Percentiles rank a stretch among this genome's conserved stretches.
phyloP scores from a whole-genome alignment of 2,329 filamentous ascomycete species.

The Colletotrichum sp. region DNA sequence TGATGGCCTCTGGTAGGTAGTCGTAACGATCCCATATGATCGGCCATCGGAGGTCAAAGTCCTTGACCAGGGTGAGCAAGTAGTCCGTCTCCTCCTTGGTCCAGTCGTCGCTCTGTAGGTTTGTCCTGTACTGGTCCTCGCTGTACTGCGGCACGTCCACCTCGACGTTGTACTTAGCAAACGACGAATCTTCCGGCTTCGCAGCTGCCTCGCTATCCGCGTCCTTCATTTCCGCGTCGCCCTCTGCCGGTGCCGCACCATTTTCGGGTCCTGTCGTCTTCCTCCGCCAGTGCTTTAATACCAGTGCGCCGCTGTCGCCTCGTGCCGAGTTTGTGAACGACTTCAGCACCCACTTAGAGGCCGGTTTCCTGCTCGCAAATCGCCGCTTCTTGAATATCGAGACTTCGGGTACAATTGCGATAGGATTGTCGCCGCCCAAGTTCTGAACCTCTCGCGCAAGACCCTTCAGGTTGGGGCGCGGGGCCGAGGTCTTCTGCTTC shows the following conservation, averaged over 20 bases:
- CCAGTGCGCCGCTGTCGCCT: slow-evolving; percentile 63
- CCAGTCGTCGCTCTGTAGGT: slow-evolving; percentile 80
- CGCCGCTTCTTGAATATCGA: slow-evolving; percentile 65
- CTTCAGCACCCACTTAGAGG: slow-evolving; percentile 68
- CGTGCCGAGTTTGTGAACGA: slow-evolving; percentile 82
- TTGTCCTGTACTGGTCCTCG: slow-evolving; percentile 82
- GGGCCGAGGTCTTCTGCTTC: slow-evolving; percentile 73
- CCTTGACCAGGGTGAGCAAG: slow-evolving; percentile 73
- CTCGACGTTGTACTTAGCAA: slow-evolving; percentile 87
- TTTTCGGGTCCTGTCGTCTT: slow-evolving; percentile 56
- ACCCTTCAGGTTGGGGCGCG: slow-evolving; percentile 66
- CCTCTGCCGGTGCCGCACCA: slow-evolving; percentile 22
- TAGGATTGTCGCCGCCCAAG: slow-evolving; percentile 69
- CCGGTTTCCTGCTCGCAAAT: slow-evolving; percentile 59
- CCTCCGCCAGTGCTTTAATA: slow-evolving; percentile 82
- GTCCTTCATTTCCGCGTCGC: slow-evolving; percentile 35
- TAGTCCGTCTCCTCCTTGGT: slow-evolving; percentile 94
- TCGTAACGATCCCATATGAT: slow-evolving; percentile 94
- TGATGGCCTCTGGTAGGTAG: slow-evolving; percentile 56
- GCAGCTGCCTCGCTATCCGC: slow-evolving; percentile 36
- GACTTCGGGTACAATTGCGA: slow-evolving; percentile 68
- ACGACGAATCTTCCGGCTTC: slow-evolving; percentile 63
- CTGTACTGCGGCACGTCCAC: slow-evolving; percentile 82
- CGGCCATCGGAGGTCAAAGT: slow-evolving; percentile 89
- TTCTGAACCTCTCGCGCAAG: slow-evolving; percentile 71